Base-by-base conservation (phyloP, 495 filamentous ascomycete species). In the Talaromyces trachyspermus region DNA sequence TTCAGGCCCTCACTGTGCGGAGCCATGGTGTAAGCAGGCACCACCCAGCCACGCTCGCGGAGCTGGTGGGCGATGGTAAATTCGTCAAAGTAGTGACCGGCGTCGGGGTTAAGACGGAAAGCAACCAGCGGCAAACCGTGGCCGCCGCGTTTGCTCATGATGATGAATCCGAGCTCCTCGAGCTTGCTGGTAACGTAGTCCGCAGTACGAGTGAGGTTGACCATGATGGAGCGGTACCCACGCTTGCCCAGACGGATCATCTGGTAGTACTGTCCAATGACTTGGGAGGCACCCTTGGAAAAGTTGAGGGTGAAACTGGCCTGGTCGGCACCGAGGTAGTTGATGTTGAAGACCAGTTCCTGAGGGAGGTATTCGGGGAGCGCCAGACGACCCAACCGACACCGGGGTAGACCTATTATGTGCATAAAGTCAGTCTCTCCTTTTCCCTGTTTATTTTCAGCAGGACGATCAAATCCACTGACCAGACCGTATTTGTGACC, bases 231-330 rank as follows among this genome's bases (percentile, higher is more conserved):
- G 15, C 81, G 74, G 71, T 92, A 95, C 11, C 89, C 89, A 54
- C 81, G 79, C 73, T 92, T 90, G 39, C 89, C 89, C 6, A 95
- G 78, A 8, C 89, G 85, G 66, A 95, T 92, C 60, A 95, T 70
- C 62, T 95, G 89, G 70, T 95, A 95, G 70, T 95, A 95, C 64
- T 95, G 89, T 24, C 89, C 89, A 58, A 95, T 95, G 52, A 95
- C 81, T 56, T 95, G 89, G 30, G 83, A 83, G 36, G 89, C 89
- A 48, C 89, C 89, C 64, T 92, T 91, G 61, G 84, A 89, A 73
- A 95, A 95, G 72, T 95, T 95, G 43, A 95, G 77, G n/a, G 89
- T 95, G 73, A 95, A 95, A 43, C 87, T 94, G n/a, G 89, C 81
- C 66, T 95, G 89, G 54, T 95, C 88, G 19, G 89, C 86, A 45